Evolutionary conservation across 139 green algal genomes (phyloP).

Genomic region (Tetratostichococcus sp.): DNA sequence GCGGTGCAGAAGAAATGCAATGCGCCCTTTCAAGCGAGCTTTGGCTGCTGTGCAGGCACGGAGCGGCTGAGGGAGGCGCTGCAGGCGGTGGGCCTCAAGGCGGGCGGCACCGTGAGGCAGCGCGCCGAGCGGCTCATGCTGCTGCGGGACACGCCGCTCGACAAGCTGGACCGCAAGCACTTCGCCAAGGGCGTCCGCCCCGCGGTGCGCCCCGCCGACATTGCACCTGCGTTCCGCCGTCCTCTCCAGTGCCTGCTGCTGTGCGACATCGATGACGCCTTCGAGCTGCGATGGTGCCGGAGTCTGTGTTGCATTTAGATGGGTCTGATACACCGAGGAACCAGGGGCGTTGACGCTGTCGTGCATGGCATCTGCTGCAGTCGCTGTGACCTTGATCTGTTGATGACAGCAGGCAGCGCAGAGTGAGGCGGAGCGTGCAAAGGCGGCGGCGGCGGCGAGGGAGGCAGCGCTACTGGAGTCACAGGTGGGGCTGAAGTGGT

Average conservation of each 20-base stretch:
- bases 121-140: constrained; percentile 80
- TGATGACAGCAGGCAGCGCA: neutral
- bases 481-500: too few relatives aligned
- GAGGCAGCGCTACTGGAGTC: constrained; percentile 34
- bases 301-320: too few relatives aligned
- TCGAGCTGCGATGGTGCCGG: too few relatives aligned
- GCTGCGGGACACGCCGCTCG: constrained; percentile 52
- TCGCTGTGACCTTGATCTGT: too few relatives aligned
- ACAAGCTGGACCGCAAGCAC: constrained; percentile 63
- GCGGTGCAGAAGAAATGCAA: too few relatives aligned
- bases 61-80: constrained; percentile 82
- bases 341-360: too few relatives aligned
- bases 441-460: constrained; percentile 11
- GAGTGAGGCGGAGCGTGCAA: neutral
- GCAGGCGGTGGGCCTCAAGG: constrained; percentile 81
- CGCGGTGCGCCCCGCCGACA: constrained; percentile 4
- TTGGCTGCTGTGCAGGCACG: constrained; percentile 38
- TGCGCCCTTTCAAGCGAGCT: too few relatives aligned
- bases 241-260: too few relatives aligned
- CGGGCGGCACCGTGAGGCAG: constrained; percentile 82
- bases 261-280: too few relatives aligned
- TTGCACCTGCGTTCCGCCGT: neutral
- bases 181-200: constrained; percentile 69
- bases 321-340: too few relatives aligned
- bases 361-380: too few relatives aligned